Percentiles rank a stretch among this genome's conserved stretches.
Conservation (phyloP, 176 grass and related monocot species). For the Lolium perenne region DNA sequence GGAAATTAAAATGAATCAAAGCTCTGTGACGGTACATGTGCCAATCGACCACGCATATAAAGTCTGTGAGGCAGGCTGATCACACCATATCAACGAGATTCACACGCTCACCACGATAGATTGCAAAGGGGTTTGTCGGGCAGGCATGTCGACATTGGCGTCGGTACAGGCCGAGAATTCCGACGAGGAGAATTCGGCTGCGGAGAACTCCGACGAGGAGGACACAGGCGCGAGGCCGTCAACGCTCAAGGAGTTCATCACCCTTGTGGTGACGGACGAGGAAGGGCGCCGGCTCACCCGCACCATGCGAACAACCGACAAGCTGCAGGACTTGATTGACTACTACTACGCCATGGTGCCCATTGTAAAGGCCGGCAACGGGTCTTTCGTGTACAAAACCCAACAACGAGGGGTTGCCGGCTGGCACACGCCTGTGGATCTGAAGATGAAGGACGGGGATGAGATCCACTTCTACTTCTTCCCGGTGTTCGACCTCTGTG, state of each 20-base stretch:
- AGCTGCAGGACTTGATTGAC: neutral
- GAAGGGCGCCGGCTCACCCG: neutral
- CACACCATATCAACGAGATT: too few relatives aligned
- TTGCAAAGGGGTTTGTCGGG: too few relatives aligned
- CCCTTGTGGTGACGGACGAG: neutral
- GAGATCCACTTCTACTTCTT: neutral
- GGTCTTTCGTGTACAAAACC: neutral
- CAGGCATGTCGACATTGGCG: too few relatives aligned
- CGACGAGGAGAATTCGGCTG: too few relatives aligned
- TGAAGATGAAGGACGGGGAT: neutral
- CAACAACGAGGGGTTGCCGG: neutral
- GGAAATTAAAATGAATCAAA: too few relatives aligned
- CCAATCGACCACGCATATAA: too few relatives aligned
- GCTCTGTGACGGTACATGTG: too few relatives aligned
- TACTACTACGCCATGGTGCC: neutral
- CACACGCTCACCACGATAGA: too few relatives aligned
- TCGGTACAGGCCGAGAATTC: too few relatives aligned
- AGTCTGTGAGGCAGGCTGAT: too few relatives aligned
- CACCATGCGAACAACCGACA: neutral
- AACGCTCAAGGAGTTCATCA: neutral
- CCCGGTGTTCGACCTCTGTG: neutral
- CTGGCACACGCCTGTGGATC: neutral
- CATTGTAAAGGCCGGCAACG: neutral
- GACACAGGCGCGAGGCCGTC: neutral
- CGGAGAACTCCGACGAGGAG: too few relatives aligned